Conservation (phyloP, 2,329 filamentous ascomycete genomes). For the Fusarium concolor region DNA sequence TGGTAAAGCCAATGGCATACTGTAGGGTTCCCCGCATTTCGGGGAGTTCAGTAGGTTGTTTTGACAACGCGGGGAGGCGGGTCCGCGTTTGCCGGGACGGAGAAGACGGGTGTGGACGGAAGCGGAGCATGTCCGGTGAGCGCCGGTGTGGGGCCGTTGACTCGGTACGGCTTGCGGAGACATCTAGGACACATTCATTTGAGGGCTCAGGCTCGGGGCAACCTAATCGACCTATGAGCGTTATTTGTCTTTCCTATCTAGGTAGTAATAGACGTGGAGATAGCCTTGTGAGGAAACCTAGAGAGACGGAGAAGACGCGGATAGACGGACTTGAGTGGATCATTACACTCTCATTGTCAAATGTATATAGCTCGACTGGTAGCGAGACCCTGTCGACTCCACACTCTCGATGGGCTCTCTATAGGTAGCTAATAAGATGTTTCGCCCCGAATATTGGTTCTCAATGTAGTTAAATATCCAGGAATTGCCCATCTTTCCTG, state of each 20-base stretch:
- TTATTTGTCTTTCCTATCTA: background rate
- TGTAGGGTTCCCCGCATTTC: slow-evolving; percentile 1
- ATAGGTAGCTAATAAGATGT: background rate
- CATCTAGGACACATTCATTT: background rate
- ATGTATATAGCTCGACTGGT: background rate
- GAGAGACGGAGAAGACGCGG: slow-evolving; percentile 2
- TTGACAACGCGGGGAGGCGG: slow-evolving; percentile 1
- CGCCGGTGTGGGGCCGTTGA: background rate
- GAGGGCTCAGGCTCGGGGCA: background rate
- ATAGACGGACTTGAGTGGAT: slow-evolving; percentile 7
- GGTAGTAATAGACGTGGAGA: background rate
- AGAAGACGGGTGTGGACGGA: background rate
- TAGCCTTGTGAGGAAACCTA: background rate
- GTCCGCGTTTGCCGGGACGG: background rate
- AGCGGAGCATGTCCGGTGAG: background rate
- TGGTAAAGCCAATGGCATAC: slow-evolving; percentile 3
- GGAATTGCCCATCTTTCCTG: background rate
- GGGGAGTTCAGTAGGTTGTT: background rate
- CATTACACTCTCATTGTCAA: background rate
- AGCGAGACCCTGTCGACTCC: background rate
- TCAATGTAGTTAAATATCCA: background rate
- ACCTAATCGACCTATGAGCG: background rate
- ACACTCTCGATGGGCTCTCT: background rate
- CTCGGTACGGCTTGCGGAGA: background rate
- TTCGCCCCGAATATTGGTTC: background rate